Percentiles rank a stretch among this genome's conserved stretches.
Evolutionary conservation across 805 yeast species (phyloP).

Genomic region (Starmerella gropengiesseri): DNA sequence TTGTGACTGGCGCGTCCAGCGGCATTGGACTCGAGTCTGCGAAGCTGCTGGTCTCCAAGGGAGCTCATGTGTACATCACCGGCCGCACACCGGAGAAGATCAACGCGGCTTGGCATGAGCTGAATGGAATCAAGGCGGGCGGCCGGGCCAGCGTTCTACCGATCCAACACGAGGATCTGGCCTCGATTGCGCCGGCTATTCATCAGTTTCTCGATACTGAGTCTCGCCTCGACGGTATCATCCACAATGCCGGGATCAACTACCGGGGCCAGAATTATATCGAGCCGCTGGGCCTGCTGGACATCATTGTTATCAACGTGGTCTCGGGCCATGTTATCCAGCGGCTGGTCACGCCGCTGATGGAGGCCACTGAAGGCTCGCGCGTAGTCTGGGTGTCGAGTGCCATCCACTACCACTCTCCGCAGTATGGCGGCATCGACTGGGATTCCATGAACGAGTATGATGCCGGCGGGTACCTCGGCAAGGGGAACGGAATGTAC

Average conservation of each 20-base stretch:
- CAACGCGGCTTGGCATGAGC: conserved; percentile 25
- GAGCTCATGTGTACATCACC: conserved; percentile 33
- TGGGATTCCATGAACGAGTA: conserved; percentile 31
- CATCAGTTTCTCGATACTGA: conserved; percentile 26
- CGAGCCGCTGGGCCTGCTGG: conserved; percentile 17
- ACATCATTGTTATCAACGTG: conserved; percentile 38
- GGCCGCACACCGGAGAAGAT: conserved; percentile 33
- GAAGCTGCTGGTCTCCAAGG: conserved; percentile 22
- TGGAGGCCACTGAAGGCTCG: conserved; percentile 30
- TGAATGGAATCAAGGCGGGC: conserved; percentile 20
- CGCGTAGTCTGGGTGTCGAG: conserved; percentile 41
- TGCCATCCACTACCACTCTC: conserved; percentile 29
- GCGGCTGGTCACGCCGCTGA: conserved; percentile 27
- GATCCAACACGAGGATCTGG: conserved; percentile 32
- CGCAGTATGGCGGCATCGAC: conserved; percentile 33
- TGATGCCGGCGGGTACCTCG: conserved; percentile 18
- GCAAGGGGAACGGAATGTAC: conserved; percentile 27
- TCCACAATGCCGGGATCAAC: conserved; percentile 32
- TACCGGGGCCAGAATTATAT: conserved; percentile 18
- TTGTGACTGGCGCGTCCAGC: conserved; percentile 25
- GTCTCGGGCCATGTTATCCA: conserved; percentile 39
- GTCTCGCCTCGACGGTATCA: conserved; percentile 30
- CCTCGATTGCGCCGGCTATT: conserved; percentile 34
- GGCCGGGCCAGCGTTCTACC: conserved; percentile 17
- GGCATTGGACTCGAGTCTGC: conserved; percentile 26